These are phyloP conservation scores for Calonectria naviculata DNA, from an alignment of 2,329 filamentous ascomycete species.

Conservation along the genomic window DNA sequence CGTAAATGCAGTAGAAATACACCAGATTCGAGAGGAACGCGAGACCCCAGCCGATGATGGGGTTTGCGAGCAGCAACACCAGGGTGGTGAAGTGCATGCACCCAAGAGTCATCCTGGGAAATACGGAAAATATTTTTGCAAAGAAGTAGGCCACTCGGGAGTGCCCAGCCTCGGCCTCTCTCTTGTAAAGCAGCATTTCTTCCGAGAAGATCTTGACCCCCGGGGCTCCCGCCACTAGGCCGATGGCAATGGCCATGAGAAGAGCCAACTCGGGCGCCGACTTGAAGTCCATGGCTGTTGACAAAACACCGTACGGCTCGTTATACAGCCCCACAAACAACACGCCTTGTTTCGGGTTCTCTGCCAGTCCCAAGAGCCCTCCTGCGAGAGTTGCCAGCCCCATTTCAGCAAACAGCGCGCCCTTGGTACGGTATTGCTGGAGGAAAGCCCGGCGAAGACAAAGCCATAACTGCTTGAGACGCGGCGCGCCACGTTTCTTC, in stretches of 20 bases:
- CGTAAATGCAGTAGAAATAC: constrained; percentile 70
- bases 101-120: constrained; percentile 62
- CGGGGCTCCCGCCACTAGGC: constrained; percentile 61
- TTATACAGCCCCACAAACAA: constrained; percentile 65
- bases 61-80: constrained; percentile 59
- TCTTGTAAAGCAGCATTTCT: constrained; percentile 55
- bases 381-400: constrained; percentile 63
- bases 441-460: constrained; percentile 64
- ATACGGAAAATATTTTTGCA: constrained; percentile 63
- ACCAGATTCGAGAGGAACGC: constrained; percentile 63
- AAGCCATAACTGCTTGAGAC: constrained; percentile 61
- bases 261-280: constrained; percentile 64
- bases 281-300: constrained; percentile 60
- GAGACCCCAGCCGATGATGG: constrained; percentile 59
- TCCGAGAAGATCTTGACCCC: constrained; percentile 66
- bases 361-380: constrained; percentile 64
- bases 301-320: constrained; percentile 61
- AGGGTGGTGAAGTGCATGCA: constrained; percentile 66
- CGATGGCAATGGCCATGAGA: constrained; percentile 64
- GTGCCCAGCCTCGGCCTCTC: constrained; percentile 68
- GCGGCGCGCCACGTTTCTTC: constrained; percentile 60
- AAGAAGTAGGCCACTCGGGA: constrained; percentile 66
- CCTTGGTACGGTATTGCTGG: constrained; percentile 66
- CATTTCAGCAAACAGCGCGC: constrained; percentile 65
- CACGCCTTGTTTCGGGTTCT: constrained; percentile 60